Percentiles rank a stretch among this genome's conserved stretches.
phyloP scores from a whole-genome alignment of 2,329 filamentous ascomycete species.

The Gaeumannomyces tritici region DNA sequence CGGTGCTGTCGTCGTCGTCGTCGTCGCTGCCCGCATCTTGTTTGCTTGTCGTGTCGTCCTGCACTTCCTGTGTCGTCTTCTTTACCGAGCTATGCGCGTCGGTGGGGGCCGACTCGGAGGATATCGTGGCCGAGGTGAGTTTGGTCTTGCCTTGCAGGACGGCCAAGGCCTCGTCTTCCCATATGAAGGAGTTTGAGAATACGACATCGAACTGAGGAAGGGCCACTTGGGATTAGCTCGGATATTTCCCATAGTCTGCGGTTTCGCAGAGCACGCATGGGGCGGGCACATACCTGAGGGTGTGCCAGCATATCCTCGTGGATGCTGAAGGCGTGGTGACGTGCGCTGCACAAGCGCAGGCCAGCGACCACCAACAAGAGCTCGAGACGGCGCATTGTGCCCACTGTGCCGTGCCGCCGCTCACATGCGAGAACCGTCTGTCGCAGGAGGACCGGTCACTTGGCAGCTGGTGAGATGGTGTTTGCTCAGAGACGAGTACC shows the following conservation, averaged over 20 bases:
- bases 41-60: background rate
- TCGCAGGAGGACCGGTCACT: background rate
- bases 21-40: slow-evolving; percentile 16
- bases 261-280: slow-evolving; percentile 1
- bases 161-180: slow-evolving; percentile 57
- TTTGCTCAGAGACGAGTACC: slow-evolving; percentile 4
- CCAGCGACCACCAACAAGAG: slow-evolving; percentile 30
- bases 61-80: background rate
- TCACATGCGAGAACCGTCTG: slow-evolving; percentile 18
- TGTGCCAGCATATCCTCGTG: slow-evolving; percentile 81
- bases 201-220: slow-evolving; percentile 65
- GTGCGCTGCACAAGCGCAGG: slow-evolving; percentile 35
- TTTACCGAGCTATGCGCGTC: background rate
- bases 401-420: slow-evolving; percentile 17
- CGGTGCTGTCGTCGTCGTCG: slow-evolving; percentile 20
- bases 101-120: background rate
- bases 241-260: no score
- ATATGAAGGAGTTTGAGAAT: slow-evolving; percentile 64
- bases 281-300: slow-evolving; percentile 56
- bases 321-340: slow-evolving; percentile 62
- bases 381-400: slow-evolving; percentile 41
- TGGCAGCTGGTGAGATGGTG: background rate
- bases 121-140: slow-evolving; percentile 19
- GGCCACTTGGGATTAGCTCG: background rate
- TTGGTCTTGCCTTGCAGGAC: slow-evolving; percentile 36